Percentiles rank a stretch among this genome's conserved stretches.
Conservation (phyloP, 2,329 filamentous ascomycete genomes). For the Xylaria sp. region DNA sequence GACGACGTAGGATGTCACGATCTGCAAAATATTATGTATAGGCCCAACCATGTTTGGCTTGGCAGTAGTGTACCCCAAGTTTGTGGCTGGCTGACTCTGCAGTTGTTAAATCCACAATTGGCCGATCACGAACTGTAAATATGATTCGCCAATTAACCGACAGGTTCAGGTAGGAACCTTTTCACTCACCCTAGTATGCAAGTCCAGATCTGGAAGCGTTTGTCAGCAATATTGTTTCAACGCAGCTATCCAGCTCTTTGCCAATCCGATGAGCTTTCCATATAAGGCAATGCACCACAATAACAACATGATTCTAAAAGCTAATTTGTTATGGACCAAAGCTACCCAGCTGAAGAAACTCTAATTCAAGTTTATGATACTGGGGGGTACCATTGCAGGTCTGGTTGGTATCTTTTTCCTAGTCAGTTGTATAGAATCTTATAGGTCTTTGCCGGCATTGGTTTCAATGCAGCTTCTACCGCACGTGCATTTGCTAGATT, state of each 20-base stretch:
- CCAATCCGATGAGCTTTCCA: constrained; percentile 3
- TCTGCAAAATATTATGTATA: background rate
- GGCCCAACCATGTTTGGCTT: constrained; percentile 1
- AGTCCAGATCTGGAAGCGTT: constrained; percentile 10
- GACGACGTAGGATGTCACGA: background rate
- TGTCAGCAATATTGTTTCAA: constrained; percentile 15
- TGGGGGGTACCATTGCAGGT: background rate
- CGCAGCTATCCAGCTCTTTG: constrained; percentile 13
- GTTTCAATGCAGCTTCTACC: background rate
- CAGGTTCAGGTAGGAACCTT: constrained; percentile 2
- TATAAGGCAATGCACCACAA: background rate
- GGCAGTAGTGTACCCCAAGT: constrained; percentile 4
- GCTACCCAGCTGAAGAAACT: background rate
- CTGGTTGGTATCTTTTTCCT: background rate
- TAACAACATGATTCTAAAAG: background rate
- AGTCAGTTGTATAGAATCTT: background rate
- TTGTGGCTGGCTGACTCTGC: constrained; percentile 17
- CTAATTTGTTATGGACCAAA: background rate
- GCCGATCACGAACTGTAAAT: background rate
- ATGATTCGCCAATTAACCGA: background rate
- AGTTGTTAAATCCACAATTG: background rate
- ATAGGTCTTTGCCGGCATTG: background rate
- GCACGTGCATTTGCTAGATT: background rate
- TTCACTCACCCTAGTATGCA: background rate
- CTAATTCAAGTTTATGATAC: background rate